These are phyloP conservation scores for Xylariaceae sp. DNA, from an alignment of 2,329 filamentous ascomycete genomes.

Conservation along the genomic window DNA sequence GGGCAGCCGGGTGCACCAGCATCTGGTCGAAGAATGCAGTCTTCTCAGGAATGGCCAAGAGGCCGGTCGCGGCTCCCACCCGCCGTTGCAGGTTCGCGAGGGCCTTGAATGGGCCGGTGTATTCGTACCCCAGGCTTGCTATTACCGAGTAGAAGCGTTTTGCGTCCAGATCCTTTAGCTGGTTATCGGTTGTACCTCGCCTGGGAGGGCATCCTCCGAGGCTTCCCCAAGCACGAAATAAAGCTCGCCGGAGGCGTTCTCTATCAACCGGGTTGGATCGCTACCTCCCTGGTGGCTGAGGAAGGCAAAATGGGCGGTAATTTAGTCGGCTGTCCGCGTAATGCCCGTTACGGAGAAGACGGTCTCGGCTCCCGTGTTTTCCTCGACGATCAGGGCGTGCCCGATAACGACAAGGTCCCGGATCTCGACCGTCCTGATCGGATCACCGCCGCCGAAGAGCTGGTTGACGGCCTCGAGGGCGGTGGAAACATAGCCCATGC, in stretches of 20 bases:
- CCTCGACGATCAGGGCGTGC: constrained; percentile 7
- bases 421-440: constrained; percentile 8
- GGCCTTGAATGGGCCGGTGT: constrained; percentile 1
- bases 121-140: not conserved
- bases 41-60: not conserved
- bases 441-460: not conserved
- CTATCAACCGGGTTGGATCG: constrained; percentile 2
- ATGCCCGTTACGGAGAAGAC: constrained; percentile 5
- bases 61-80: constrained; percentile 1
- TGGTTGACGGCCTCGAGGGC: constrained; percentile 12
- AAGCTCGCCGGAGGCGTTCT: no score
- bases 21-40: no score
- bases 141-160: constrained; percentile 3
- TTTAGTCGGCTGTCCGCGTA: no score
- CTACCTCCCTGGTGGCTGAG: constrained; percentile 6
- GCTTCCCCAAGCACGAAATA: no score
- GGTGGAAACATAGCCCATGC: constrained; percentile 14
- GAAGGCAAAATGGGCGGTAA: constrained; percentile 3
- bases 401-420: constrained; percentile 10
- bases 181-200: no score
- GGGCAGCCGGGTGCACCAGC: constrained; percentile 5
- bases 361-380: constrained; percentile 6
- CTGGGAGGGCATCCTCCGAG: no score
- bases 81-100: constrained; percentile 1
- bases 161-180: not conserved